phyloP scores from a whole-genome alignment of 2,329 filamentous ascomycete species.

The Colletotrichum siamense region DNA sequence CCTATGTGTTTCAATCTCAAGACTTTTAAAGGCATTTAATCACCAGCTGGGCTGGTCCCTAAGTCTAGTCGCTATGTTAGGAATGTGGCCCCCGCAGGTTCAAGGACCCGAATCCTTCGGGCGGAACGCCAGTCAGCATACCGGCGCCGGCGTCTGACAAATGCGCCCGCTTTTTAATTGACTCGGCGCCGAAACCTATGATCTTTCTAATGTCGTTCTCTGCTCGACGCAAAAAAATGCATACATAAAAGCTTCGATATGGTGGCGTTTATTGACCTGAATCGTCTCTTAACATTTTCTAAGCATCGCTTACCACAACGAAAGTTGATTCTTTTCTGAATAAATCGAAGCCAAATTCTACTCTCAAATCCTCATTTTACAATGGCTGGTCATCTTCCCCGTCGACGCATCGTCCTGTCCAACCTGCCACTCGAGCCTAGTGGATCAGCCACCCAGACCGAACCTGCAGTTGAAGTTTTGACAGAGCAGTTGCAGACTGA shows the following conservation, averaged over 20 bases:
- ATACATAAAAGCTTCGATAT: background rate
- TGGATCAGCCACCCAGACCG: background rate
- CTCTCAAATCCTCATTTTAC: background rate
- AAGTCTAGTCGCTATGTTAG: background rate
- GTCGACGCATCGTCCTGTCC: background rate
- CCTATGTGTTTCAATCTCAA: background rate
- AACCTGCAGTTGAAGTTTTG: background rate
- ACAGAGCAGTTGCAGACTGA: background rate
- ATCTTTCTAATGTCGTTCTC: background rate
- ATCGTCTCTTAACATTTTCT: background rate
- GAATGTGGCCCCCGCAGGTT: background rate
- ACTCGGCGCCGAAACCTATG: background rate
- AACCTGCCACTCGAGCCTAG: background rate
- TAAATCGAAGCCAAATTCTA: background rate
- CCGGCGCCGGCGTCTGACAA: background rate
- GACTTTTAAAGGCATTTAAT: background rate
- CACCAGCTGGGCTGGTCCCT: background rate
- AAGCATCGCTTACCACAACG: background rate
- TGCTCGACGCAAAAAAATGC: background rate
- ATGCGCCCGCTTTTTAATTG: background rate
- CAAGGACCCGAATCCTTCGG: background rate
- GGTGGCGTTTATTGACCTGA: background rate
- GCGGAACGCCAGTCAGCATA: background rate
- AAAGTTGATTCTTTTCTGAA: background rate
- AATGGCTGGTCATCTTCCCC: background rate